A percentile compares a stretch with the other conserved stretches of the same genome.
phyloP scores from a whole-genome alignment of 768 basidiomycete species.

The Phanerochaete carnosa region DNA sequence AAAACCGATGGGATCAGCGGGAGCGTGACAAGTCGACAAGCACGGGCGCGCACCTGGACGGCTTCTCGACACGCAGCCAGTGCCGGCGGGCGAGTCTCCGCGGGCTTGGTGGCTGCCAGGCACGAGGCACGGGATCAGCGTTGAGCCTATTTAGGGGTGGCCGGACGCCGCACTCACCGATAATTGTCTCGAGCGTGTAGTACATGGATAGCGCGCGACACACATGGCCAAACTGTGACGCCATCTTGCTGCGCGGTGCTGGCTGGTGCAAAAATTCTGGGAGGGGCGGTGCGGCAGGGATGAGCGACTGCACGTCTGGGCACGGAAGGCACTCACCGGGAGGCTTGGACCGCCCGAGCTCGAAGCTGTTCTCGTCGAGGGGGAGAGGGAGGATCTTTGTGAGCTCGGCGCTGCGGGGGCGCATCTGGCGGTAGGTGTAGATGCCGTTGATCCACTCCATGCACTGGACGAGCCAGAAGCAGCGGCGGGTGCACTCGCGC shows the following conservation, averaged over 20 bases:
- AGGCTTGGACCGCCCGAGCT: constrained; percentile 35
- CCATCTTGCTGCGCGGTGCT: constrained; percentile 54
- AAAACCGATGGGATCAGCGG: background rate
- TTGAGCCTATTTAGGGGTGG: background rate
- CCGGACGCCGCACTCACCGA: constrained; percentile 37
- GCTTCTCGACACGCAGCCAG: constrained; percentile 12
- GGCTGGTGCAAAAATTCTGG: constrained; percentile 69
- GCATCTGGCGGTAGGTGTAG: constrained; percentile 33
- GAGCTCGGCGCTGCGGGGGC: constrained; percentile 28
- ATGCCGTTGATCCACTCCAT: constrained; percentile 48
- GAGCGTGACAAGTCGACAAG: constrained; percentile 4
- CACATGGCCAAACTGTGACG: constrained; percentile 75
- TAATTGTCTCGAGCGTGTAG: constrained; percentile 51
- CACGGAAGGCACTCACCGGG: background rate
- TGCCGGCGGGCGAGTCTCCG: constrained; percentile 11
- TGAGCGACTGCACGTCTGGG: background rate
- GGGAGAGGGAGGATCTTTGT: constrained; percentile 59
- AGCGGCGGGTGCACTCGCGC: constrained; percentile 75
- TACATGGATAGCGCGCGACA: constrained; percentile 68
- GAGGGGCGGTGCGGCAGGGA: constrained; percentile 3
- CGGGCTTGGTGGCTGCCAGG: constrained; percentile 16
- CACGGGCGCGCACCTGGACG: constrained; percentile 4
- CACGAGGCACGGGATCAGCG: background rate
- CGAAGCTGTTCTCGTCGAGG: constrained; percentile 80
- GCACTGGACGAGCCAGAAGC: constrained; percentile 76